Evolutionary conservation across 1,284 basidiomycete genomes (phyloP).

Genomic region (Trichosporon sp.): DNA sequence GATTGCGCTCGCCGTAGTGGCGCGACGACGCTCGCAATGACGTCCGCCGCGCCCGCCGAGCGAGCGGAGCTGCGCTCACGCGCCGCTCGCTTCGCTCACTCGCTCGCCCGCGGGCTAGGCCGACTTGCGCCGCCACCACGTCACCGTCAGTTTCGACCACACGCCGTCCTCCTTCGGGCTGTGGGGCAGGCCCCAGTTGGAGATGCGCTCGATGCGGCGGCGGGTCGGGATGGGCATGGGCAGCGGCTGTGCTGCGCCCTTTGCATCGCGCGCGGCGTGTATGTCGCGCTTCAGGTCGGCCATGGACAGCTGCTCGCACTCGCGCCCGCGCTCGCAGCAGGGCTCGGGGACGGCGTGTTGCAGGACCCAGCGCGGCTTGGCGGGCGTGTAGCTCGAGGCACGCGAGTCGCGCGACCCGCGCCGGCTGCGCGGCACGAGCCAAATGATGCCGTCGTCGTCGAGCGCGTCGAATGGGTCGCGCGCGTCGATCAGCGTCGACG

Average conservation of each 20-base stretch:
- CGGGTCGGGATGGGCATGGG: background rate
- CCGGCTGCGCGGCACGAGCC: background rate
- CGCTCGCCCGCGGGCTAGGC: background rate
- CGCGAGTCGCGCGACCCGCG: background rate
- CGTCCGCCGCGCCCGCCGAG: too few relatives aligned
- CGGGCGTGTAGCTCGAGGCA: background rate
- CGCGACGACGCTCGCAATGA: too few relatives aligned
- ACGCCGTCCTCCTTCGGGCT: background rate
- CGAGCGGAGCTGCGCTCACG: too few relatives aligned
- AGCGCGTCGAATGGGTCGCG: background rate
- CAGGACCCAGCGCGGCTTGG: background rate
- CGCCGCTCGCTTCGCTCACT: background rate
- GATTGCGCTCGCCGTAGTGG: too few relatives aligned
- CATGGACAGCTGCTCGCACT: background rate
- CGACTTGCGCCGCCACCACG: background rate
- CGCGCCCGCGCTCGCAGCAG: too few relatives aligned
- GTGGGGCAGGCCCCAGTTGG: background rate
- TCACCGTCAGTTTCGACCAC: background rate
- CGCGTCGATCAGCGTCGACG: background rate
- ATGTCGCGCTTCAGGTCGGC: background rate
- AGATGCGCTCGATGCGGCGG: background rate
- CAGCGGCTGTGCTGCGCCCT: too few relatives aligned
- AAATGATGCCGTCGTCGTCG: conserved; percentile 5
- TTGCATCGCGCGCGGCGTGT: background rate
- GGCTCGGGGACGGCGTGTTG: background rate